Percentiles rank a stretch among this genome's conserved stretches.
Evolutionary conservation across 257 asterid genomes (phyloP).

Genomic region (Solanum tarapatanum): DNA sequence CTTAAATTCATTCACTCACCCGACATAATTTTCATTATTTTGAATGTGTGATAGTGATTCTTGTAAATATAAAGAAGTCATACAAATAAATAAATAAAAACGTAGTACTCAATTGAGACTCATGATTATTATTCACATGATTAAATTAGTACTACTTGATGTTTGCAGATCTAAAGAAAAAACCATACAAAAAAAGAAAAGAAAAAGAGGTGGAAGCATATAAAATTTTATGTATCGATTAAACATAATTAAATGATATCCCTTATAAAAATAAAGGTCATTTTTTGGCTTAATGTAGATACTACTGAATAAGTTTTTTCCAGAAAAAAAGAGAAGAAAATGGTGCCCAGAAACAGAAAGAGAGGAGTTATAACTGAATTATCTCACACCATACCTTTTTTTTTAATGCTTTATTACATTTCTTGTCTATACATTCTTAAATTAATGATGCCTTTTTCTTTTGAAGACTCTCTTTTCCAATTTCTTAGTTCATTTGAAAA

Average conservation of each 20-base stretch:
- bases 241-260: background rate
- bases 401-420: background rate
- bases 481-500: background rate
- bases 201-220: background rate
- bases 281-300: background rate
- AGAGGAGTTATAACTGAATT: background rate
- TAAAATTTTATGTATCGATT: background rate
- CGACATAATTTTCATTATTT: background rate
- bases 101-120: background rate
- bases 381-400: background rate
- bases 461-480: background rate
- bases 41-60: background rate
- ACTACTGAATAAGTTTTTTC: background rate
- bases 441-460: background rate
- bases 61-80: background rate
- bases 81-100: background rate
- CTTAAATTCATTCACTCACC: background rate
- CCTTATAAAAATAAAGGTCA: background rate
- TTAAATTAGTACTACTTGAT: background rate
- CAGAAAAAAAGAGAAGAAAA: background rate
- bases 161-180: background rate
- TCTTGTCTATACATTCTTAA: background rate
- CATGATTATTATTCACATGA: background rate
- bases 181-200: background rate
- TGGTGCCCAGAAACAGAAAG: background rate